These are phyloP conservation scores for Picochlorum sp. DNA, from an alignment of 139 green algal genomes.

Conservation along the genomic window DNA sequence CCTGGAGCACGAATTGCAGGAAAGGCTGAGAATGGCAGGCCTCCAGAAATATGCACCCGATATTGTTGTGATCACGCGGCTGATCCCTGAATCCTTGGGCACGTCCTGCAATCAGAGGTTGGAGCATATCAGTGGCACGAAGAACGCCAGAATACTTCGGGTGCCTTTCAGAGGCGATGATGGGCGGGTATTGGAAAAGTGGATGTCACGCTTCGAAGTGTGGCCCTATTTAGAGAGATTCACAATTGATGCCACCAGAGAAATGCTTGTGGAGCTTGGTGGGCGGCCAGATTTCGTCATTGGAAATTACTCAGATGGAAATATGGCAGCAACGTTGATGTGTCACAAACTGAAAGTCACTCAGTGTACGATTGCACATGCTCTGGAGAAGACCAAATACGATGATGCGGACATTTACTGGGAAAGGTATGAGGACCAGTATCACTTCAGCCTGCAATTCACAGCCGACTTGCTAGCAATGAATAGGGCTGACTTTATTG, in stretches of 20 bases:
- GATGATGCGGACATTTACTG: conserved; percentile 67
- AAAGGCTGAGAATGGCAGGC: conserved; percentile 40
- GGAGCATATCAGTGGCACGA: conserved; percentile 59
- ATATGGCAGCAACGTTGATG: conserved; percentile 71
- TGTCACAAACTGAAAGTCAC: conserved; percentile 43
- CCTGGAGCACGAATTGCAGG: conserved; percentile 57
- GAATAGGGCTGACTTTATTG: conserved; percentile 74
- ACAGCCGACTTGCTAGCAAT: conserved; percentile 76
- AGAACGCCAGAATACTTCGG: conserved; percentile 58
- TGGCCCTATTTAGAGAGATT: conserved; percentile 82
- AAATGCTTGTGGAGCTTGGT: conserved; percentile 49
- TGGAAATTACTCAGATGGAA: conserved; percentile 78
- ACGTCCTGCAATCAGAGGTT: conserved; percentile 73
- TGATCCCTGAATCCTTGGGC: conserved; percentile 66
- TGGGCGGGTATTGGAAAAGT: conserved; percentile 47
- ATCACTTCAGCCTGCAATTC: conserved; percentile 83
- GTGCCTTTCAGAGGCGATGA: conserved; percentile 57
- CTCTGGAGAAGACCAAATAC: conserved; percentile 83
- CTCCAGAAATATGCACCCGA: conserved; percentile 28
- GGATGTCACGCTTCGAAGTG: conserved; percentile 66
- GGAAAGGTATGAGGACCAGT: conserved; percentile 45
- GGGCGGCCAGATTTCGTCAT: conserved; percentile 72
- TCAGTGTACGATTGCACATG: conserved; percentile 76
- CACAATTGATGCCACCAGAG: conserved; percentile 51
- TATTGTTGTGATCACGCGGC: conserved; percentile 67